Conservation (phyloP, 2,329 filamentous ascomycete species). For the Alternaria hordeiaustralica region DNA sequence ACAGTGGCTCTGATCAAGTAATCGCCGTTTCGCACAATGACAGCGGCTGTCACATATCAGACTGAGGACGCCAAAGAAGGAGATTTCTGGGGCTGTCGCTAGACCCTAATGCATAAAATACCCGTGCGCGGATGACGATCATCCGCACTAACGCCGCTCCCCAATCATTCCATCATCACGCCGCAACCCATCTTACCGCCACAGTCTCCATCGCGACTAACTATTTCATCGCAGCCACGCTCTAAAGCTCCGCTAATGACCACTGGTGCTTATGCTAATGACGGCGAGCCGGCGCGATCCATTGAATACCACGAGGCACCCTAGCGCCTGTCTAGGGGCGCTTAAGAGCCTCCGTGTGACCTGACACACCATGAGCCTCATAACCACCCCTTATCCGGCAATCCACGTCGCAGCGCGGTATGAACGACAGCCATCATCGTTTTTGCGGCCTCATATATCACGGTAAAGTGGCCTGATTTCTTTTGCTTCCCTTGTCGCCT, state of each 20-base stretch:
- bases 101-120: slow-evolving; percentile 12
- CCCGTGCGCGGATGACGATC: slow-evolving; percentile 19
- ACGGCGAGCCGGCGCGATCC: slow-evolving; percentile 1
- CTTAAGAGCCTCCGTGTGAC: slow-evolving; percentile 28
- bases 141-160: slow-evolving; percentile 9
- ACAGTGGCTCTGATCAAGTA: not conserved
- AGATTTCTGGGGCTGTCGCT: slow-evolving; percentile 6
- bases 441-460: slow-evolving; percentile 38
- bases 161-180: slow-evolving; percentile 3
- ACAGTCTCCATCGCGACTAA: slow-evolving; percentile 5
- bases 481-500: slow-evolving; percentile 26
- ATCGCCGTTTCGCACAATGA: slow-evolving; percentile 1
- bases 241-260: not conserved
- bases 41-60: slow-evolving; percentile 9
- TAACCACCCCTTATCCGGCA: slow-evolving; percentile 32
- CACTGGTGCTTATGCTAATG: slow-evolving; percentile 18
- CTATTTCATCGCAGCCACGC: slow-evolving; percentile 1
- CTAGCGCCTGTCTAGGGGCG: slow-evolving; percentile 26
- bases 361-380: slow-evolving; percentile 39
- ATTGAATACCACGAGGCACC: not conserved
- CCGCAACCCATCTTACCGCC: slow-evolving; percentile 7
- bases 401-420: slow-evolving; percentile 38
- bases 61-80: not conserved
- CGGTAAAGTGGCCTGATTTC: slow-evolving; percentile 42
- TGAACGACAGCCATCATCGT: slow-evolving; percentile 27